Evolutionary conservation across 805 yeast species (phyloP).

Genomic region (Phaffomyces opuntiae): DNA sequence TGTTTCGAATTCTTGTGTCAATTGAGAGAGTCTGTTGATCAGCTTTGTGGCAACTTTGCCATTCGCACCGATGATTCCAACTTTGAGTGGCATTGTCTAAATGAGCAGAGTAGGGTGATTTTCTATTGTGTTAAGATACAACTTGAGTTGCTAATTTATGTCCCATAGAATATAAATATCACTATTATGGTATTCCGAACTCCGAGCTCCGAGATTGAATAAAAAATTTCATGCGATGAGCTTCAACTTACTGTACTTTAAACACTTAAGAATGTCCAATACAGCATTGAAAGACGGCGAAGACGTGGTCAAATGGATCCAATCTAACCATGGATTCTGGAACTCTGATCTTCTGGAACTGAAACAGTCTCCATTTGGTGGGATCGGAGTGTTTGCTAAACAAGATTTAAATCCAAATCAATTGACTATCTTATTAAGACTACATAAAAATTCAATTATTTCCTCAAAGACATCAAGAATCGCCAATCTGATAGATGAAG

Average conservation of each 20-base stretch:
- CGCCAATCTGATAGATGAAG: slow-evolving; percentile 60
- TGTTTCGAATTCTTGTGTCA: slow-evolving; percentile 29
- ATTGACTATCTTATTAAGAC: slow-evolving; percentile 36
- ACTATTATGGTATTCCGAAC: too few species aligned
- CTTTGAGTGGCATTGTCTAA: slow-evolving; percentile 18
- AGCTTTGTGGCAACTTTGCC: slow-evolving; percentile 52
- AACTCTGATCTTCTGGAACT: slow-evolving; percentile 39
- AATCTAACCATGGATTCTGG: slow-evolving; percentile 46
- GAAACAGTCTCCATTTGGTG: slow-evolving; percentile 46
- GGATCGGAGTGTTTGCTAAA: slow-evolving; percentile 67
- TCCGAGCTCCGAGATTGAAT: too few species aligned
- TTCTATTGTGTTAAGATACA: not conserved
- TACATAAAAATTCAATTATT: slow-evolving; percentile 55
- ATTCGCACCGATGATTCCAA: slow-evolving; percentile 53
- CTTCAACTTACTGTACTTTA: not conserved
- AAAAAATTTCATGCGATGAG: not conserved
- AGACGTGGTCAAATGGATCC: slow-evolving; percentile 41
- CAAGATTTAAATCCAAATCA: slow-evolving; percentile 28
- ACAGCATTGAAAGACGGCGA: slow-evolving; percentile 21
- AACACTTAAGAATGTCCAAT: slow-evolving; percentile 23
- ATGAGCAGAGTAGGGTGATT: not conserved
- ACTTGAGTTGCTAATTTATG: too few species aligned
- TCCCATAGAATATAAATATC: too few species aligned
- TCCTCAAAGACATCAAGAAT: slow-evolving; percentile 54
- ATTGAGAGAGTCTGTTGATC: slow-evolving; percentile 27